Percentiles rank a stretch among this genome's conserved stretches.
Conservation (phyloP, 495 filamentous ascomycete genomes). For the Lineolata rhizophorae region DNA sequence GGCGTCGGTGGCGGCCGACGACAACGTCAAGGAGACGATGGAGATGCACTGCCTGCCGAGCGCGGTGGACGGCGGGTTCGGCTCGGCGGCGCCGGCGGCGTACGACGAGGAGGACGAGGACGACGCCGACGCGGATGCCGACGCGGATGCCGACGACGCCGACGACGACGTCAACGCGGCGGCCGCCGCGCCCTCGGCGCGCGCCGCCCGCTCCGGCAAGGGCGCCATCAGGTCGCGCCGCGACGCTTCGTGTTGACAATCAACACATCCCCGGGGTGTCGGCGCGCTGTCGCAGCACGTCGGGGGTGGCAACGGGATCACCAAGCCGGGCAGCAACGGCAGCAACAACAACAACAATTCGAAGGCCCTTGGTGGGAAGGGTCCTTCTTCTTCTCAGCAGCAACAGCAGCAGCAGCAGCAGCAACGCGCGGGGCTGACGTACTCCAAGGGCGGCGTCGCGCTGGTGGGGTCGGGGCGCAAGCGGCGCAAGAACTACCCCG, state of each 20-base stretch:
- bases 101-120: slow-evolving; percentile 34
- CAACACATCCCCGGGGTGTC: slow-evolving; percentile 31
- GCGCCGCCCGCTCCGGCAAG: slow-evolving; percentile 25
- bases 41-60: slow-evolving; percentile 54
- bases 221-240: slow-evolving; percentile 23
- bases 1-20: slow-evolving; percentile 61
- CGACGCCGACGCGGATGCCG: slow-evolving; percentile 40
- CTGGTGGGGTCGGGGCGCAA: slow-evolving; percentile 48
- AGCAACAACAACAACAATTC: no score
- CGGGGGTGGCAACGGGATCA: slow-evolving; percentile 31
- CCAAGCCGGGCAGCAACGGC: no score
- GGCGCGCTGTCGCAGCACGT: slow-evolving; percentile 25
- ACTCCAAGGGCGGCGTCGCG: slow-evolving; percentile 23
- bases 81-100: slow-evolving; percentile 21
- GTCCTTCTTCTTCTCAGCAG: slow-evolving; percentile 7
- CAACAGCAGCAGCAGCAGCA: no score
- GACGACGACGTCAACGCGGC: slow-evolving; percentile 25
- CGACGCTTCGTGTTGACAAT: slow-evolving; percentile 30
- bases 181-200: slow-evolving; percentile 7
- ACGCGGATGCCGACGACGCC: slow-evolving; percentile 35
- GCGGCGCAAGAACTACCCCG: slow-evolving; percentile 78
- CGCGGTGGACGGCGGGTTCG: slow-evolving; percentile 35
- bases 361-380: slow-evolving; percentile 16
- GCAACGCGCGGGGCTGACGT: slow-evolving; percentile 21
- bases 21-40: slow-evolving; percentile 62